Conservation (phyloP, 2,329 filamentous ascomycete species). For the Simplicillium sp. region DNA sequence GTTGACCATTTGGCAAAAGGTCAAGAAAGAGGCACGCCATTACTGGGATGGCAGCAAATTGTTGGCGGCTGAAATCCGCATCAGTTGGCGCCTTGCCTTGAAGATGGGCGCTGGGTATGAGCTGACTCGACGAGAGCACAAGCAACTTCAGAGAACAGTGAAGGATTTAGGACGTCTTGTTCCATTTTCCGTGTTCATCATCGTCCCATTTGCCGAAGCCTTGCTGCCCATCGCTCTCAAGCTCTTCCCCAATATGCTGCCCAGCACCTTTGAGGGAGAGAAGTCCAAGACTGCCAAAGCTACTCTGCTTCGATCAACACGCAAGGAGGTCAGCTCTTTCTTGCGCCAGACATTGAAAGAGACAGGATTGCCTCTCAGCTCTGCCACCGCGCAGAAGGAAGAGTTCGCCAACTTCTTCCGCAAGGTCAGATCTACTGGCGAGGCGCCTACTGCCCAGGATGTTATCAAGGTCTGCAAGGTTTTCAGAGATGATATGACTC, state of each 20-base stretch:
- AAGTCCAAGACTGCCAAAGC: constrained; percentile 87
- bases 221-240: constrained; percentile 85
- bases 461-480: constrained; percentile 99
- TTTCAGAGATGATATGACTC: constrained; percentile 93
- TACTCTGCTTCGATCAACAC: constrained; percentile 66
- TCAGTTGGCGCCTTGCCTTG: constrained; percentile 80
- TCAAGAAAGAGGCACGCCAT: constrained; percentile 88
- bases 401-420: constrained; percentile 97
- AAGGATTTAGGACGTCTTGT: constrained; percentile 88
- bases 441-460: constrained; percentile 78
- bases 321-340: constrained; percentile 90
- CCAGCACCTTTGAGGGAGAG: constrained; percentile 92
- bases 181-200: constrained; percentile 93
- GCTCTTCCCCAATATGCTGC: constrained; percentile 93
- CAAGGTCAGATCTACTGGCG: constrained; percentile 86
- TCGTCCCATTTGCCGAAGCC: constrained; percentile 92
- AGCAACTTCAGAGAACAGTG: constrained; percentile 86
- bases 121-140: constrained; percentile 83
- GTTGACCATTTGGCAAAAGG: constrained; percentile 78
- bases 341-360: constrained; percentile 82
- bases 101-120: constrained; percentile 99
- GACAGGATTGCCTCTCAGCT: constrained; percentile 82
- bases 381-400: constrained; percentile 76
- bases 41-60: constrained; percentile 99
- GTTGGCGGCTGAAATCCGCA: constrained; percentile 82